Evolutionary conservation across 2,329 filamentous ascomycete genomes (phyloP).

Genomic region (Neofusicoccum laricinum): DNA sequence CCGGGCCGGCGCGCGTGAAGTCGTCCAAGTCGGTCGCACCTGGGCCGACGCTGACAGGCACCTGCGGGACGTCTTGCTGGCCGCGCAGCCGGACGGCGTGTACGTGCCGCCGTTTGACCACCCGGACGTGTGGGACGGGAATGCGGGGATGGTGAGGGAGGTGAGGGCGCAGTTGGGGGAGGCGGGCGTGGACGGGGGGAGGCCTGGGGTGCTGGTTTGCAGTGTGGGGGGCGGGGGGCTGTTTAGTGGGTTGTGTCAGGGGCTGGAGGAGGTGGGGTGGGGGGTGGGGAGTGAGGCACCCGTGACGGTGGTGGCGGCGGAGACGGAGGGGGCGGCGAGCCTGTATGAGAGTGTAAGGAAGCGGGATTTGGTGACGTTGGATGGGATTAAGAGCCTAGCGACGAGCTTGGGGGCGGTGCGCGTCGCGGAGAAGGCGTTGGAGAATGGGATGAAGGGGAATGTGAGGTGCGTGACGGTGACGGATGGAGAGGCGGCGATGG

Average conservation of each 20-base stretch:
- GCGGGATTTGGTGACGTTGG: conserved; percentile 57
- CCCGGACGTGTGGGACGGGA: conserved; percentile 66
- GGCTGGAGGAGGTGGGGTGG: conserved; percentile 49
- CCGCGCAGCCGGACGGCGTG: conserved; percentile 44
- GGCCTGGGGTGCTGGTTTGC: conserved; percentile 70
- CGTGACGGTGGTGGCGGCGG: conserved; percentile 62
- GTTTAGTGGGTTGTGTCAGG: conserved; percentile 71
- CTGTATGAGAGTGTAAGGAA: conserved; percentile 61
- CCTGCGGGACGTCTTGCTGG: conserved; percentile 54
- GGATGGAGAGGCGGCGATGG: conserved; percentile 77
- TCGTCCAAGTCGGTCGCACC: conserved; percentile 65
- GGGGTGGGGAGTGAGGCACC: not conserved
- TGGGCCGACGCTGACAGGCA: conserved; percentile 70
- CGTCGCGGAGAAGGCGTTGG: conserved; percentile 50
- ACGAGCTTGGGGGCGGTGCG: conserved; percentile 68
- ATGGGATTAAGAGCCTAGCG: conserved; percentile 71
- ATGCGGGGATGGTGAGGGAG: conserved; percentile 57
- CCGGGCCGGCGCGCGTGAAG: conserved; percentile 63
- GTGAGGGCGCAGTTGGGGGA: conserved; percentile 41
- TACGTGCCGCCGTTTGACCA: conserved; percentile 72
- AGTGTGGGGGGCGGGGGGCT: conserved; percentile 81
- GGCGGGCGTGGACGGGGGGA: conserved; percentile 31
- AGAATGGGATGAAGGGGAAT: conserved; percentile 26
- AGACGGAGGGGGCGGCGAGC: conserved; percentile 72
- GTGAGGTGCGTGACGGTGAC: conserved; percentile 62